These are phyloP conservation scores for Glycine tomentella DNA, from an alignment of 306 rosid species.

Conservation along the genomic window DNA sequence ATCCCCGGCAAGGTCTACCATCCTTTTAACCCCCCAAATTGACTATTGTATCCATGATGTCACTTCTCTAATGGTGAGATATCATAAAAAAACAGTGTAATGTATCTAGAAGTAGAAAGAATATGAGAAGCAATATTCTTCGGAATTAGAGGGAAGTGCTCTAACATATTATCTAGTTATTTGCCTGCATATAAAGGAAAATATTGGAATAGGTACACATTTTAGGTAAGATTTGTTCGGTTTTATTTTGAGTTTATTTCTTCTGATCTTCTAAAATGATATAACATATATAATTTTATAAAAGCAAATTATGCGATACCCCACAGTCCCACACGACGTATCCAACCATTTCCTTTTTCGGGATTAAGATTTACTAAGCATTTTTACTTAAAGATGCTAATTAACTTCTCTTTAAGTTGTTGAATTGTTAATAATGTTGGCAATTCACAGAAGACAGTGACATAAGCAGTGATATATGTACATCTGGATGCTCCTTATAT, in stretches of 20 bases:
- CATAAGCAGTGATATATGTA: neutral
- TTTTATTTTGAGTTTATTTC: no score
- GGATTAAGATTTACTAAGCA: neutral
- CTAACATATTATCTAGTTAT: no score
- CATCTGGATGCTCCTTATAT: neutral
- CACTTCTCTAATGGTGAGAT: neutral
- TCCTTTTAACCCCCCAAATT: slow-evolving; percentile 59
- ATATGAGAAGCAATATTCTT: no score
- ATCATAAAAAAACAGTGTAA: neutral
- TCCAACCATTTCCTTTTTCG: neutral
- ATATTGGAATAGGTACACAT: no score
- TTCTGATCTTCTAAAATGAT: no score
- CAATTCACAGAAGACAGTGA: neutral
- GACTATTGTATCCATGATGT: slow-evolving; percentile 55
- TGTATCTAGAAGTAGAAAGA: slow-evolving; percentile 10
- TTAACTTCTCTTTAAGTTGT: neutral
- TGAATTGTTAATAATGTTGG: slow-evolving; percentile 26
- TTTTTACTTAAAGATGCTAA: neutral
- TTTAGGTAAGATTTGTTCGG: no score
- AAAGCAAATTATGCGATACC: no score
- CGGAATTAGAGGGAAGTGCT: no score
- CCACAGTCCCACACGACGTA: no score
- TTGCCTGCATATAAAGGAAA: no score
- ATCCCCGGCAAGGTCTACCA: slow-evolving; percentile 47
- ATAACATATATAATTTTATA: no score